phyloP scores from a whole-genome alignment of 2,329 filamentous ascomycete genomes.

The Paracorniculantispora psalliotae region DNA sequence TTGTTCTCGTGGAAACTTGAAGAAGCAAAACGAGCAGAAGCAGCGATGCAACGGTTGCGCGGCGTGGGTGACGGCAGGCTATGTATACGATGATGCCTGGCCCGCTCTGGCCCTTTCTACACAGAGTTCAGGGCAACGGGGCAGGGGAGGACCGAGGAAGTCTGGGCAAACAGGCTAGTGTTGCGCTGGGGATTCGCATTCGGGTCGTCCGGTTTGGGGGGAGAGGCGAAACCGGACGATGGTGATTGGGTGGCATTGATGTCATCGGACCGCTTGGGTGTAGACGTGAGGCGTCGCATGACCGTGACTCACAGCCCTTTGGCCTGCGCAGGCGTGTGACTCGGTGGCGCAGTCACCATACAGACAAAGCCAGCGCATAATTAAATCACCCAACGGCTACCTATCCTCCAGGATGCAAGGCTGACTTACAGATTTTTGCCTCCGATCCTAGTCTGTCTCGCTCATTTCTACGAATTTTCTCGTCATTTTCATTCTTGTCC shows the following conservation, averaged over 20 bases:
- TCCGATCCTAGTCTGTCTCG: background rate
- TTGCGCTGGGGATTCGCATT: background rate
- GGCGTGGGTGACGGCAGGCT: background rate
- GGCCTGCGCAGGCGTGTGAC: slow-evolving; percentile 8
- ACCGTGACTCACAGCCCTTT: slow-evolving; percentile 22
- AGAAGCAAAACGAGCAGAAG: background rate
- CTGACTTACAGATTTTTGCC: background rate
- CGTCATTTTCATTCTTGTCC: background rate
- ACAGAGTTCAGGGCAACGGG: background rate
- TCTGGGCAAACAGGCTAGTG: background rate
- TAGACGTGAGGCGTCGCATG: slow-evolving; percentile 18
- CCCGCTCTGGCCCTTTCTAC: slow-evolving; percentile 5
- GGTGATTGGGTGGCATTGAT: slow-evolving; percentile 20
- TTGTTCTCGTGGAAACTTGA: background rate
- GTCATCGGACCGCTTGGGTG: slow-evolving; percentile 18
- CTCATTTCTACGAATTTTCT: background rate
- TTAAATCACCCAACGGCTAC: background rate
- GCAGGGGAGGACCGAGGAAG: background rate
- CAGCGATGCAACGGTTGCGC: background rate
- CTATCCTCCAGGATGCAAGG: background rate
- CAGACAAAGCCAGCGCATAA: background rate
- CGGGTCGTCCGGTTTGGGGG: background rate
- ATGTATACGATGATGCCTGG: background rate
- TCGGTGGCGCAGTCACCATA: slow-evolving; percentile 12
- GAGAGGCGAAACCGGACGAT: slow-evolving; percentile 12